These are phyloP conservation scores for Saccharomycopsis crataegensis DNA, from an alignment of 1,139 yeast species.

Conservation along the genomic window DNA sequence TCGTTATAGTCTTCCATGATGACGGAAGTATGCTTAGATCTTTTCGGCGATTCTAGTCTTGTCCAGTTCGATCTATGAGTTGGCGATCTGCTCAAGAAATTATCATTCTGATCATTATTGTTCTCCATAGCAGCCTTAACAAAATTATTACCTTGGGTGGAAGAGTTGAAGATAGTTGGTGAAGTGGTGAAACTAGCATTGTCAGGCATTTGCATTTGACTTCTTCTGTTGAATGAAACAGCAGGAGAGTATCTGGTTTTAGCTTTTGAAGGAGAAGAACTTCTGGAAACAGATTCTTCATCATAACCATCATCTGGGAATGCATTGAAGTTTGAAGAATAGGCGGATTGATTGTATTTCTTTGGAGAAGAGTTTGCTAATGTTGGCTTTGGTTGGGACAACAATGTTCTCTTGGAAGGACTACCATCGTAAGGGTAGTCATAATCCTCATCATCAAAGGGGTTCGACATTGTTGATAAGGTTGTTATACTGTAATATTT, in stretches of 20 bases:
- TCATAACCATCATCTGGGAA: constrained; percentile 8
- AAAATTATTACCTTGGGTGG: constrained; percentile 27
- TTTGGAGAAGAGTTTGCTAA: constrained; percentile 17
- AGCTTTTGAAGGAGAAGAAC: constrained; percentile 11
- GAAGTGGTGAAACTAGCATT: constrained; percentile 6
- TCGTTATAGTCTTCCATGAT: constrained; percentile 38
- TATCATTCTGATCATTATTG: constrained; percentile 12
- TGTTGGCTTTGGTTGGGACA: constrained; percentile 14
- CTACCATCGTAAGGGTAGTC: constrained; percentile 11
- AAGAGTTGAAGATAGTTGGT: constrained; percentile 20
- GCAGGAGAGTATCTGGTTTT: constrained; percentile 29
- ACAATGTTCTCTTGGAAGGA: constrained; percentile 11
- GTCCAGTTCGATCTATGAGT: constrained; percentile 54
- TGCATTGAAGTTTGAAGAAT: constrained; percentile 15
- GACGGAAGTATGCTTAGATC: constrained; percentile 43
- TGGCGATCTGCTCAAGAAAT: constrained; percentile 9
- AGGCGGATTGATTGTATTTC: constrained; percentile 10
- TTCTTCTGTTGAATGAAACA: constrained; percentile 25
- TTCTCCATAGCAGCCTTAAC: constrained; percentile 24
- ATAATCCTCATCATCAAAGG: constrained; percentile 19
- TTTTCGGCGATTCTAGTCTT: constrained; percentile 57
- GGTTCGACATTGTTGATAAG: constrained; percentile 5
- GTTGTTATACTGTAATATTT: background rate
- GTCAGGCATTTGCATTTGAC: constrained; percentile 17
- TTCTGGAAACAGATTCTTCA: constrained; percentile 3